These are phyloP conservation scores for Aspergillus ellipticus DNA, from an alignment of 495 filamentous ascomycete species.

Conservation along the genomic window DNA sequence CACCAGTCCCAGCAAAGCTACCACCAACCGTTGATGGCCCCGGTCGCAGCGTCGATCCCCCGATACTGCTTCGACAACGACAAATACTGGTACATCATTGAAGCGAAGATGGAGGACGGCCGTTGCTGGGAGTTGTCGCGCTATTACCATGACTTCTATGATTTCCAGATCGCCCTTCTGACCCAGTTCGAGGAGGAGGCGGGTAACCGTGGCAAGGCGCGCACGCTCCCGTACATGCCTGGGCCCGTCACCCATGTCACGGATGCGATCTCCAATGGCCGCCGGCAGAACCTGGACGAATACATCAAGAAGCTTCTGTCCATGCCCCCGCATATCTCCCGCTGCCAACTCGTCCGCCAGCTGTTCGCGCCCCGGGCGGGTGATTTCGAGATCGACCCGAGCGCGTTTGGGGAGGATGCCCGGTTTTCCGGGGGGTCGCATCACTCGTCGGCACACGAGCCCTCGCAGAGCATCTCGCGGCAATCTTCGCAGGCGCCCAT, in stretches of 20 bases:
- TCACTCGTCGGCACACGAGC: slow-evolving; percentile 57
- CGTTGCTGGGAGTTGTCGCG: slow-evolving; percentile 87
- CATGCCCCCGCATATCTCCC: slow-evolving; percentile 78
- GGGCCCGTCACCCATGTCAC: slow-evolving; percentile 97
- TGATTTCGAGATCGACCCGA: slow-evolving; percentile 86
- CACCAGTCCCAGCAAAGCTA: slow-evolving; percentile 27
- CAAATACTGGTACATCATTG: slow-evolving; percentile 98
- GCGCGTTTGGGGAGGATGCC: slow-evolving; percentile 60
- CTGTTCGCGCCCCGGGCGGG: slow-evolving; percentile 87
- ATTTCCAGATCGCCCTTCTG: slow-evolving; percentile 93
- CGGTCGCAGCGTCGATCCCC: slow-evolving; percentile 79
- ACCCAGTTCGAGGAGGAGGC: slow-evolving; percentile 93
- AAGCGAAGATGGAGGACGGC: slow-evolving; percentile 86
- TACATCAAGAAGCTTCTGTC: slow-evolving; percentile 89
- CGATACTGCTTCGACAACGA: slow-evolving; percentile 95
- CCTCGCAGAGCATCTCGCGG: slow-evolving; percentile 56
- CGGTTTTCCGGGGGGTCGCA: slow-evolving; percentile 69
- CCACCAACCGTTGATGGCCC: slow-evolving; percentile 44
- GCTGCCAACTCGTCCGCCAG: slow-evolving; percentile 75
- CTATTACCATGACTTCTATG: slow-evolving; percentile 98
- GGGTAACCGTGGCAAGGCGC: slow-evolving; percentile 69
- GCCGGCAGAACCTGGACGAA: slow-evolving; percentile 84
- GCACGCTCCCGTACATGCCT: slow-evolving; percentile 96
- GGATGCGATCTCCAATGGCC: slow-evolving; percentile 90
- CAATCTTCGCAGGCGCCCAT: slow-evolving; percentile 74